Evolutionary conservation across 257 asterid species (phyloP).

Genomic region (Henckelia pumila): DNA sequence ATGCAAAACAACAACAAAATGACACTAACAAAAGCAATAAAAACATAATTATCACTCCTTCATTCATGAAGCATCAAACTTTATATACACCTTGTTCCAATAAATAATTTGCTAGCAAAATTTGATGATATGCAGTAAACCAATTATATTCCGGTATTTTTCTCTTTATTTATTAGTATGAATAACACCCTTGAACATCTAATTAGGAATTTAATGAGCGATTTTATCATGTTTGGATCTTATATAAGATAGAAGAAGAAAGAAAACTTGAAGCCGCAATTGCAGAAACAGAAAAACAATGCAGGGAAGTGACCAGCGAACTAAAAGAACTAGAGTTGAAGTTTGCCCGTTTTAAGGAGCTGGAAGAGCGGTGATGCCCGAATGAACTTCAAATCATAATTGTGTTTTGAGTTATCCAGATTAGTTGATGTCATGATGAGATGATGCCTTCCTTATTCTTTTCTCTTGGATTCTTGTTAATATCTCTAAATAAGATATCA

Average conservation of each 20-base stretch:
- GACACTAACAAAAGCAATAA: too few species aligned
- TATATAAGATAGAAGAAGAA: constrained; percentile 86
- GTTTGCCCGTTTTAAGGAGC: constrained; percentile 87
- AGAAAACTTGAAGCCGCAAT: constrained; percentile 94
- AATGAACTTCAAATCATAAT: constrained; percentile 13
- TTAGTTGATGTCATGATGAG: not conserved
- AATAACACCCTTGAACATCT: constrained; percentile 21
- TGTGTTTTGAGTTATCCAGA: constrained; percentile 22
- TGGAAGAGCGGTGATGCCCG: constrained; percentile 80
- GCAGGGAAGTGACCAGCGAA: constrained; percentile 75
- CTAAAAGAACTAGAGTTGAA: constrained; percentile 82
- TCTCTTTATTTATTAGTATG: constrained; percentile 12
- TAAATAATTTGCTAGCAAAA: too few species aligned
- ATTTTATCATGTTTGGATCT: constrained; percentile 25
- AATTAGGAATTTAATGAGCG: constrained; percentile 14
- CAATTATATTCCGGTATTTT: too few species aligned
- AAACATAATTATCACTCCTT: too few species aligned
- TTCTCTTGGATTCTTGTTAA: not conserved
- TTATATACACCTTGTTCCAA: too few species aligned
- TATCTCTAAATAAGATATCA: not conserved
- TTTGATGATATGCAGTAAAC: too few species aligned
- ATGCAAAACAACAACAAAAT: too few species aligned
- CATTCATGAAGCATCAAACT: too few species aligned
- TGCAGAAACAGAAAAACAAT: constrained; percentile 90
- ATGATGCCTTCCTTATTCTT: not conserved